Conservation (phyloP, 2,329 filamentous ascomycete species). For the Fusarium sp. region DNA sequence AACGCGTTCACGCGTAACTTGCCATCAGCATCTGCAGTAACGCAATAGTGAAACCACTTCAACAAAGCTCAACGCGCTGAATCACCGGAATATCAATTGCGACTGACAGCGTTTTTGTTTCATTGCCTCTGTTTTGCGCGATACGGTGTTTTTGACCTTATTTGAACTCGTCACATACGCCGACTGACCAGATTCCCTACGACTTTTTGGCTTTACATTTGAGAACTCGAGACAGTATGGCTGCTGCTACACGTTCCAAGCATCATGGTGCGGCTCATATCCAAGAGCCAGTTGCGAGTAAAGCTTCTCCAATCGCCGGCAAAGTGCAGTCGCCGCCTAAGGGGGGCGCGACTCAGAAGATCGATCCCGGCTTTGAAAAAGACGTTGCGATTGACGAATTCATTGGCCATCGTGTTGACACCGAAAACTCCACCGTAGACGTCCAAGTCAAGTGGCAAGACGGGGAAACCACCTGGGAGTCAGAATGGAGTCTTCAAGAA, state of each 20-base stretch:
- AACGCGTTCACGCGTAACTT: conserved; percentile 32
- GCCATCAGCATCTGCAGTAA: conserved; percentile 33
- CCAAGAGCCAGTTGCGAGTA: too few relatives aligned
- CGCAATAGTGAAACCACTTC: conserved; percentile 24
- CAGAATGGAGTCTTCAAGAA: conserved; percentile 41
- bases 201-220: conserved; percentile 34
- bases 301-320: too few relatives aligned
- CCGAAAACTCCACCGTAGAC: conserved; percentile 35
- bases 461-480: conserved; percentile 39
- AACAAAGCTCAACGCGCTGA: neutral
- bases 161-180: neutral
- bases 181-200: conserved; percentile 36
- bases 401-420: conserved; percentile 31
- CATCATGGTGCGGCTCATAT: too few relatives aligned
- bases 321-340: too few relatives aligned
- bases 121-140: conserved; percentile 6
- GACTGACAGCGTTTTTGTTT: neutral
- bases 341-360: neutral
- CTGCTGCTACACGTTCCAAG: conserved; percentile 12
- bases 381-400: conserved; percentile 38
- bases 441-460: conserved; percentile 36
- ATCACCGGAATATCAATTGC: conserved; percentile 1
- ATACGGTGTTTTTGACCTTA: conserved; percentile 1
- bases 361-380: conserved; percentile 5
- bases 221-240: conserved; percentile 13